Conservation (phyloP, 164 flowering plant genomes). For the Paratinospora sagittata region DNA sequence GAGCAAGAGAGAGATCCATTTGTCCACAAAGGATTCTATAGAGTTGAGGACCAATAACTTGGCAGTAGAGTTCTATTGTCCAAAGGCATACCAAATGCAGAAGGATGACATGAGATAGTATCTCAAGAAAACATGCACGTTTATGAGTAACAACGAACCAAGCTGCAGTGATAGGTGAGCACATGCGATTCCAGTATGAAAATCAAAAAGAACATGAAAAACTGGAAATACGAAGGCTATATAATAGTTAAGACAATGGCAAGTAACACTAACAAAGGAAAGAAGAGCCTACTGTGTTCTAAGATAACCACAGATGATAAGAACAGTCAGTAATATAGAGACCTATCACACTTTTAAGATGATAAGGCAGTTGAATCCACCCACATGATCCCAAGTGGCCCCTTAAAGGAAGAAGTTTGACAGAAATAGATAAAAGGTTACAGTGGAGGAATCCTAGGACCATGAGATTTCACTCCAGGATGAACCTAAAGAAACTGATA, state of each 20-base stretch:
- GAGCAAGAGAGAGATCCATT: not conserved
- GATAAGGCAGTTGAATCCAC: not conserved
- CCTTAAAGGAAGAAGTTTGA: not conserved
- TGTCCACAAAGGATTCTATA: not conserved
- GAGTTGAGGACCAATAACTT: not conserved
- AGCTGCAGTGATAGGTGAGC: not conserved
- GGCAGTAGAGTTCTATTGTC: not conserved
- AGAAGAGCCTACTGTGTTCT: conserved; percentile 8
- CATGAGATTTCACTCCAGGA: not conserved
- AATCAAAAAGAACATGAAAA: not conserved
- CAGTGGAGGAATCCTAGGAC: not conserved
- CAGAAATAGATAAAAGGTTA: not conserved
- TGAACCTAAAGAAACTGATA: conserved; percentile 8
- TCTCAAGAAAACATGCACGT: conserved; percentile 1
- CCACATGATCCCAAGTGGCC: not conserved
- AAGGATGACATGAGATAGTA: not conserved
- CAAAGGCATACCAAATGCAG: not conserved
- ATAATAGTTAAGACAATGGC: not conserved
- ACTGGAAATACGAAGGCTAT: not conserved
- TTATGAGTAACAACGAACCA: not conserved
- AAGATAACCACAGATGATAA: conserved; percentile 3
- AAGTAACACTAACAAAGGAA: conserved; percentile 4
- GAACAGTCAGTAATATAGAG: not conserved
- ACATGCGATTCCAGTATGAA: not conserved
- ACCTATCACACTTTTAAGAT: not conserved